These are phyloP conservation scores for Cyclotella kingstonii DNA, from an alignment of 108 stramenopile species.

Conservation along the genomic window DNA sequence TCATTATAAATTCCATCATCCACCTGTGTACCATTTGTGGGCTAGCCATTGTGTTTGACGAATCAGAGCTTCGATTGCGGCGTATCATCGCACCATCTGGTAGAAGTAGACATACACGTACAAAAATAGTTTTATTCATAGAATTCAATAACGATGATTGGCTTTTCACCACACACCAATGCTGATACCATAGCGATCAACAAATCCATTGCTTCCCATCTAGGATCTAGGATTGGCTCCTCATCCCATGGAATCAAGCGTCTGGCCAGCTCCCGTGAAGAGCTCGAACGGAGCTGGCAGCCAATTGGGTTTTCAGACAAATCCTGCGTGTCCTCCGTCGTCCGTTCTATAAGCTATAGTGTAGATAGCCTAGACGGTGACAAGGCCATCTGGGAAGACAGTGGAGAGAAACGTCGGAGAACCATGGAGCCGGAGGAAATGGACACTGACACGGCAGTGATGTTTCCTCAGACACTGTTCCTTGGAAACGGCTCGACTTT, in stretches of 20 bases:
- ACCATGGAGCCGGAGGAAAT: background rate
- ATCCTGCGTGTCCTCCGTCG: background rate
- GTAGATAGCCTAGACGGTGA: background rate
- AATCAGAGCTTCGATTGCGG: no score
- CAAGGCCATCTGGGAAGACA: background rate
- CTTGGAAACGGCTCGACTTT: background rate
- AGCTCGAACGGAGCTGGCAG: slow-evolving; percentile 28
- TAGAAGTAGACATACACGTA: no score
- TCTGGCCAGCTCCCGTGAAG: slow-evolving; percentile 31
- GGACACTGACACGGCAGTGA: background rate
- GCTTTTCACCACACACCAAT: slow-evolving; percentile 4
- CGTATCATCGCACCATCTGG: no score
- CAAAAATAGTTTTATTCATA: no score
- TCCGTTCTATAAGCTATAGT: background rate
- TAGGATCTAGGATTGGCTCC: background rate
- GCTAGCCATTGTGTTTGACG: no score
- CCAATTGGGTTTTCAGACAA: background rate
- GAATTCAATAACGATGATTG: background rate
- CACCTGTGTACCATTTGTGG: no score
- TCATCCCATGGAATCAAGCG: slow-evolving; percentile 7
- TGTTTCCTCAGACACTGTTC: background rate
- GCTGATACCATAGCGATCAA: background rate
- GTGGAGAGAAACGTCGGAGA: slow-evolving; percentile 3
- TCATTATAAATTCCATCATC: no score
- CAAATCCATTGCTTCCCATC: background rate